Evolutionary conservation across 2,329 filamentous ascomycete genomes (phyloP), one percentile per base, ranked within the genome.

Genomic region (Calonectria pauciramosa): DNA sequence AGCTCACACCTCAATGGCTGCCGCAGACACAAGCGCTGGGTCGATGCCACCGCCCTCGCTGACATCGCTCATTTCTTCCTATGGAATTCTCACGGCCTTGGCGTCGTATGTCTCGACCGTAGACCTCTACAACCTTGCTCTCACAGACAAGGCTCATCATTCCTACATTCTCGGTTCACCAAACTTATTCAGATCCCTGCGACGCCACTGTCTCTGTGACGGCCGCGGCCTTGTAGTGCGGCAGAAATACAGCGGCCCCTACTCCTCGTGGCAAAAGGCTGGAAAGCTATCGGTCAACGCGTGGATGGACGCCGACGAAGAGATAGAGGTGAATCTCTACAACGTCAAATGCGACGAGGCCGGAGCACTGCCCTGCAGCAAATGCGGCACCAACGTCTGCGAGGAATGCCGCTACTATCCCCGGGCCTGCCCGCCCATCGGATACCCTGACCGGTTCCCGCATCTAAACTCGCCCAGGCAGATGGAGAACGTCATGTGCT

Each of bases 381-480:
- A 74, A 26, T 79, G 76, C 9, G 69, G 65, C 2, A 65, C 79
- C 23, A 79, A 79, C 23, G 10, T 79, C 2, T 79, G 78, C 6
- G 77, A 79, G 1, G 78, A 79, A 70, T 79, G 78, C 1, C 73
- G 76, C 2, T 74, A 44, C 4, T 79, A 77, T 49, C 74, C 72
- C 0, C 76, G 78, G 0, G 72, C 59, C 16, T 47, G 70, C 11
- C 72, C 68, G 0, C 23, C 26, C 11, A 9, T 7, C 28, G 32
- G 26, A 0, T 52, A 63, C 5, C 67, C 74, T 0, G 32, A 71
- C 9, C 75, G 77, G 6, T 38, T 76, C 4, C 77, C 77, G 0
- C 77, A 79, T 13, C 36, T 76, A 0, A 73, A 70, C 23, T 63
- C 51, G 0, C 34, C 52, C 0, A 26, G 14, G 0, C 18, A 71